phyloP scores from a whole-genome alignment of 768 basidiomycete species.

The Pleurotus cornucopiae region DNA sequence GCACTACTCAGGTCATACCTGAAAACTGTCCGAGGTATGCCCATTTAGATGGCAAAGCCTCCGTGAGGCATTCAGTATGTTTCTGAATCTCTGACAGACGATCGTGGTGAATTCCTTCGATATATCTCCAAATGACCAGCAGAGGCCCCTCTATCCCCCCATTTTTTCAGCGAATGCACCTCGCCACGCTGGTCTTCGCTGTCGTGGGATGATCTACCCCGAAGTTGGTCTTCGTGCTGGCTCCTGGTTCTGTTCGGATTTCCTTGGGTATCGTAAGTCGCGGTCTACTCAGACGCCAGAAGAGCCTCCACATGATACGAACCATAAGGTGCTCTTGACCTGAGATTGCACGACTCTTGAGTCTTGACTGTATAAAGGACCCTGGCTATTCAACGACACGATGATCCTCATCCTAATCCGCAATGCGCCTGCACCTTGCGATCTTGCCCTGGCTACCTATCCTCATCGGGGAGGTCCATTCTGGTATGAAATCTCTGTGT shows the following conservation, averaged over 20 bases:
- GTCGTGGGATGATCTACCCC: not conserved
- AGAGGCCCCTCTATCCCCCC: not conserved
- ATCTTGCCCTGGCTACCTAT: not conserved
- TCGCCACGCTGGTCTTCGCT: not conserved
- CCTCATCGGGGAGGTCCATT: not conserved
- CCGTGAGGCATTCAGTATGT: not conserved
- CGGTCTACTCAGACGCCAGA: not conserved
- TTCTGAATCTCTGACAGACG: not conserved
- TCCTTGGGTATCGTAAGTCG: not conserved
- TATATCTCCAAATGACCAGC: not conserved
- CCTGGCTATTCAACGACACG: not conserved
- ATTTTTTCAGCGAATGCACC: not conserved
- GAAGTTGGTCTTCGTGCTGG: not conserved
- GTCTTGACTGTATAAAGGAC: not conserved
- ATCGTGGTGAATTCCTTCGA: not conserved
- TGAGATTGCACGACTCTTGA: not conserved
- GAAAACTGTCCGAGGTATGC: too few species aligned
- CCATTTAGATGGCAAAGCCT: too few species aligned
- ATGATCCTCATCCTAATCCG: not conserved
- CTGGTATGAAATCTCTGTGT: not conserved
- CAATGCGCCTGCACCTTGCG: not conserved
- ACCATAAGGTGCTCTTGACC: not conserved
- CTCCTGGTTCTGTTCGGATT: not conserved
- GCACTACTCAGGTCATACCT: too few species aligned
- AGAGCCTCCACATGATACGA: not conserved